Evolutionary conservation across 2,329 filamentous ascomycete species (phyloP).

Genomic region (Nemania sp.): DNA sequence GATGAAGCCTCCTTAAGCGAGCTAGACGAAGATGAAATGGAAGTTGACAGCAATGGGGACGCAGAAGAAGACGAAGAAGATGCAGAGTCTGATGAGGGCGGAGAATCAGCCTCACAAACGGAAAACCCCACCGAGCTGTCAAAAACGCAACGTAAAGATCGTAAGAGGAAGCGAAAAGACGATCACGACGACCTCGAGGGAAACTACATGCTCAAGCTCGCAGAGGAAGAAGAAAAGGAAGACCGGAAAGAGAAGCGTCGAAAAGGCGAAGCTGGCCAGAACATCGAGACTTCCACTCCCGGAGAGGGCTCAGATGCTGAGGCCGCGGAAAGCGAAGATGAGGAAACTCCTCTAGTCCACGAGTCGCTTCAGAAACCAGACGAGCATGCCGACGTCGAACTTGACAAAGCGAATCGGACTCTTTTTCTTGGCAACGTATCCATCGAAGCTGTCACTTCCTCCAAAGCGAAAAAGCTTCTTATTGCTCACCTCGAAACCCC

Average conservation of each 20-base stretch:
- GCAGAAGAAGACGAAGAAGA: conserved; percentile 48
- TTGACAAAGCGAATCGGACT: conserved; percentile 86
- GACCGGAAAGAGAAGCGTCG: conserved; percentile 59
- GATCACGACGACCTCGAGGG: conserved; percentile 72
- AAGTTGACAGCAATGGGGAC: conserved; percentile 45
- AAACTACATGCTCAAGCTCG: conserved; percentile 69
- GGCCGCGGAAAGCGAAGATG: conserved; percentile 34
- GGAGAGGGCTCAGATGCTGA: conserved; percentile 8
- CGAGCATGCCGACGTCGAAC: conserved; percentile 54
- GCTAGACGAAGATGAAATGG: conserved; percentile 43
- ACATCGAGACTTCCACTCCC: conserved; percentile 19
- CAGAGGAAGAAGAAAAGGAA: conserved; percentile 58
- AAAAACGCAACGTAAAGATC: conserved; percentile 51
- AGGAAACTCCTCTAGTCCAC: conserved; percentile 52
- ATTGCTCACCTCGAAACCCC: conserved; percentile 78
- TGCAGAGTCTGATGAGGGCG: conserved; percentile 49
- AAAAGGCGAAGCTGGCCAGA: conserved; percentile 47
- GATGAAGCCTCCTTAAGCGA: conserved; percentile 49
- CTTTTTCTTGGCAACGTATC: conserved; percentile 94
- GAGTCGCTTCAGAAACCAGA: conserved; percentile 60
- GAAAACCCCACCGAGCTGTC: conserved; percentile 45
- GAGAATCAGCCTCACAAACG: conserved; percentile 44
- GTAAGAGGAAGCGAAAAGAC: conserved; percentile 69
- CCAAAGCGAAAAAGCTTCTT: conserved; percentile 76
- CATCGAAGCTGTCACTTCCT: conserved; percentile 77